These are phyloP conservation scores for Calonectria leucothoes DNA, from an alignment of 2,329 filamentous ascomycete species.

Conservation along the genomic window DNA sequence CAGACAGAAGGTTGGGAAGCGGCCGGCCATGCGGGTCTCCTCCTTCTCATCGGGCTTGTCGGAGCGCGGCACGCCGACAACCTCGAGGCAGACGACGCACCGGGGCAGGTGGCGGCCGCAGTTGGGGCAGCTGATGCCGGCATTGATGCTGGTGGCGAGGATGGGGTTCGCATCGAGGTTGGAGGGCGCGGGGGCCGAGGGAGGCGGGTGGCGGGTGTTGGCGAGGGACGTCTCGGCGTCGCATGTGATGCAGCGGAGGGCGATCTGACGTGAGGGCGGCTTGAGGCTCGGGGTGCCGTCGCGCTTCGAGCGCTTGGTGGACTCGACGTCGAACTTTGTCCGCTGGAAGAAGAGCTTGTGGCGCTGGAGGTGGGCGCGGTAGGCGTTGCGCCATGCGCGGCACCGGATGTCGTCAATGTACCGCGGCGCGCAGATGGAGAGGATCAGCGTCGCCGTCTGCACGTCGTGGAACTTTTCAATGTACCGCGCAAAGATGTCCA, in stretches of 20 bases:
- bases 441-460: constrained; percentile 81
- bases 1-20: constrained; percentile 77
- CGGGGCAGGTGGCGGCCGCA: constrained; percentile 75
- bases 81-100: constrained; percentile 75
- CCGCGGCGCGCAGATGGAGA: constrained; percentile 78
- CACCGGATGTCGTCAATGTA: constrained; percentile 84
- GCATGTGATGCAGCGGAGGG: constrained; percentile 82
- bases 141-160: constrained; percentile 66
- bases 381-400: constrained; percentile 77
- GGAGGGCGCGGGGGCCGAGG: constrained; percentile 34
- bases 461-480: constrained; percentile 81
- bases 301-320: constrained; percentile 75
- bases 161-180: constrained; percentile 64
- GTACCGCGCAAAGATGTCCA: constrained; percentile 82
- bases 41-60: constrained; percentile 65
- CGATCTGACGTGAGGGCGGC: constrained; percentile 75
- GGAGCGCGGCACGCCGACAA: constrained; percentile 72
- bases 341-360: constrained; percentile 81
- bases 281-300: constrained; percentile 59
- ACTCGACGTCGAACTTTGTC: constrained; percentile 82
- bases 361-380: constrained; percentile 77
- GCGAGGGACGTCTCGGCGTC: constrained; percentile 68
- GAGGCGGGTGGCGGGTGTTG: constrained; percentile 47
- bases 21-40: constrained; percentile 62
- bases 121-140: constrained; percentile 73